Evolutionary conservation across 768 basidiomycete species (phyloP).

Genomic region (Boletus tomentosulus): DNA sequence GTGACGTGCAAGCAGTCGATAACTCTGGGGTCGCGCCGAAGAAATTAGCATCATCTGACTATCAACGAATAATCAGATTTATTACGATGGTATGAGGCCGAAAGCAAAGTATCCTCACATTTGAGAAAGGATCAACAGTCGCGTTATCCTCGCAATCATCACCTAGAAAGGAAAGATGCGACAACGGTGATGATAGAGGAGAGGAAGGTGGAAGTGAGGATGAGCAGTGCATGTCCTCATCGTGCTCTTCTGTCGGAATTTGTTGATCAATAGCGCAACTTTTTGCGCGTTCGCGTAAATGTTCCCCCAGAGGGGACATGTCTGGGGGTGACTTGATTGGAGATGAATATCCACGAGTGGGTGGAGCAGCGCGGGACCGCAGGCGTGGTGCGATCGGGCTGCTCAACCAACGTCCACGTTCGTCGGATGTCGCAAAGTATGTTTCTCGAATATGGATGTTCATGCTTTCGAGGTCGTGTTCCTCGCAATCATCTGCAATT

Average conservation of each 20-base stretch:
- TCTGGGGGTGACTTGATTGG: constrained; percentile 14
- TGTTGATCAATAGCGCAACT: constrained; percentile 1
- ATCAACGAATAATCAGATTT: constrained; percentile 3
- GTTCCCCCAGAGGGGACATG: constrained; percentile 4
- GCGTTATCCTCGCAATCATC: constrained; percentile 13
- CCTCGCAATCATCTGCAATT: constrained; percentile 20
- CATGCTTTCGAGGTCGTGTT: constrained; percentile 32
- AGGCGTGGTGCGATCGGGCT: constrained; percentile 39
- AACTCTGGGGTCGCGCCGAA: constrained; percentile 7
- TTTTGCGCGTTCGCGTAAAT: background rate
- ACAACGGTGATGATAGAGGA: constrained; percentile 42
- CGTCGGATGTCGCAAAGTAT: constrained; percentile 52
- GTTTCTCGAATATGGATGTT: constrained; percentile 41
- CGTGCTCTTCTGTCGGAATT: constrained; percentile 1
- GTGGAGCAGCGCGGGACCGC: constrained; percentile 14
- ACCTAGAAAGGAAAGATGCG: constrained; percentile 34
- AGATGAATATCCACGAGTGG: constrained; percentile 20
- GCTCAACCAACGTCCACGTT: constrained; percentile 56
- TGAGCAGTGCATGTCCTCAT: constrained; percentile 18
- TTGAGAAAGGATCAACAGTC: constrained; percentile 14
- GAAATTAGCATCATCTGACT: constrained; percentile 12
- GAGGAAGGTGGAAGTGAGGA: constrained; percentile 39
- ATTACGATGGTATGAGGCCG: background rate
- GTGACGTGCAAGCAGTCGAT: constrained; percentile 7
- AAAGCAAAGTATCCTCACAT: constrained; percentile 27